Evolutionary conservation across 305 asterid species (phyloP), one percentile per base, ranked within the genome.

Genomic region (Fraxinus greggii): DNA sequence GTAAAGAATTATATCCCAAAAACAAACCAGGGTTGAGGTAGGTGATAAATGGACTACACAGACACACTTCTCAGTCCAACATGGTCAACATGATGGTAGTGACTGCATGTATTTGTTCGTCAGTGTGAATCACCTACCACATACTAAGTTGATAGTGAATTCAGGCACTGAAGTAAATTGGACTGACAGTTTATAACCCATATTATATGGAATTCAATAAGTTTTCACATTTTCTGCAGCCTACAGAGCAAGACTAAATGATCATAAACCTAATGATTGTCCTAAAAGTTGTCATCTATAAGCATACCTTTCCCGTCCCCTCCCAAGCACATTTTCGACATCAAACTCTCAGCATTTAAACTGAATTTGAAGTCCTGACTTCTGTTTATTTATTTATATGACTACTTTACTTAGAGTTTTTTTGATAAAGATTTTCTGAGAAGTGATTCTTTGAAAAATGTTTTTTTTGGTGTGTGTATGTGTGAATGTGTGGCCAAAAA

Each of bases 351-450:
- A 51, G 45, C 72, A 79, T 33, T 9, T 69, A 59, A 56, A 80
- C 74, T 83, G 51, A 48, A 78, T 79, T 79, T 65, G 42, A 56
- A 81, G 15, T 56, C 80, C 28, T 84, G 76, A 35, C 28, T 75
- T 69, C 5, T 24, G 82, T 38, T 74, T n/a, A 48, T 72, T 24
- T 54, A 45, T 81, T 24, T 54, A n/a, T 74, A 45, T 10, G 24
- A 45, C 61, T 51, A 45, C 32, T 72, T 45, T 78, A 73, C 75
- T 80, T 48, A 48, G 59, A 15, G 19, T 5, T 48, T 15, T 21
- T 48, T 15, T 48, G 21, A 48, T 48, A 15, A 15, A 48, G 59
- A 48, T 48, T 48, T 13, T 48, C 4, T 15, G 21, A 15, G 59
- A 48, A 12, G 54, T 12, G 17, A 2, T 42, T 42, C 54, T 42